Percentiles rank a stretch among this genome's conserved stretches.
Evolutionary conservation across 345 rosid genomes (phyloP).

Genomic region (Eucalyptus paniculata): DNA sequence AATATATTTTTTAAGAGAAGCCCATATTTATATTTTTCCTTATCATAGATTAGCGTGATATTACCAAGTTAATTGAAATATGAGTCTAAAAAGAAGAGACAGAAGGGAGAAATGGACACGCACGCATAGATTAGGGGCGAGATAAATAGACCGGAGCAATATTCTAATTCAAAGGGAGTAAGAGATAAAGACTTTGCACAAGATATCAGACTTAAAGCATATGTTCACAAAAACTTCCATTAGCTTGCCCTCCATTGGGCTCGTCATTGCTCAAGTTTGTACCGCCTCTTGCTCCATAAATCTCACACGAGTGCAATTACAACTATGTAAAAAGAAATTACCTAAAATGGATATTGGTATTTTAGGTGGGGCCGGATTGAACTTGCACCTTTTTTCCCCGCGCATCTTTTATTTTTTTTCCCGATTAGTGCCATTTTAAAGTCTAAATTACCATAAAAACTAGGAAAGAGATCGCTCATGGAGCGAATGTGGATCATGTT

Average conservation of each 20-base stretch:
- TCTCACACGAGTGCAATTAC: background rate
- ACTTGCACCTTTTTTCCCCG: background rate
- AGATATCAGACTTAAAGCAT: background rate
- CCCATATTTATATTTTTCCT: no score
- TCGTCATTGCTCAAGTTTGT: background rate
- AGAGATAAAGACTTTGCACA: no score
- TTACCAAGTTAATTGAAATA: no score
- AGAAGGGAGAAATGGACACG: no score
- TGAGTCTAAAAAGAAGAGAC: no score
- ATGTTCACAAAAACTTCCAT: background rate
- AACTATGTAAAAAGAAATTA: no score
- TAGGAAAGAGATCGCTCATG: background rate
- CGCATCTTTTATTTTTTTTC: background rate
- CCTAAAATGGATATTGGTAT: background rate
- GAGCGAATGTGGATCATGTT: background rate
- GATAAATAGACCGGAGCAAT: no score
- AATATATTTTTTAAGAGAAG: no score
- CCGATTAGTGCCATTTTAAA: background rate
- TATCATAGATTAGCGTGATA: no score
- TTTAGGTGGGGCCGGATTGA: background rate
- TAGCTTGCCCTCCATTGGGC: background rate
- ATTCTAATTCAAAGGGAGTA: no score
- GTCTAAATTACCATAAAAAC: background rate
- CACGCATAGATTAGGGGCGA: no score
- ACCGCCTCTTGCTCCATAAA: background rate